Conservation (phyloP, 2,329 filamentous ascomycete genomes). For the Acarospora socialis region DNA sequence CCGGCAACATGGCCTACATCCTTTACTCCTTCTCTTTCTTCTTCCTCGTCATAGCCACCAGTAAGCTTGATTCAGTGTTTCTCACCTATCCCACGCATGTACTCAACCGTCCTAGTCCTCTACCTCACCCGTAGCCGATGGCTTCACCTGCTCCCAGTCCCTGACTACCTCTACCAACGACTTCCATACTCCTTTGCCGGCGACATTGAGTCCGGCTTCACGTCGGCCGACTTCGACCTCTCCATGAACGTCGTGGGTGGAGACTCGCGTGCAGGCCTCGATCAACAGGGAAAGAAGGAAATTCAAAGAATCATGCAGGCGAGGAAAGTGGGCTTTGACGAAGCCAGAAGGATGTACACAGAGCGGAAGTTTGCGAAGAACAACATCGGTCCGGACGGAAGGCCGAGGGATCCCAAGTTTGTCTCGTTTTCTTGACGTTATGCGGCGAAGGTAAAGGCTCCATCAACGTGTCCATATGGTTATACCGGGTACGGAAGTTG, state of each 20-base stretch:
- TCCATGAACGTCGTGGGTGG: conserved; percentile 62
- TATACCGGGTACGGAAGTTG: too few relatives aligned
- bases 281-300: conserved; percentile 65
- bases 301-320: conserved; percentile 85
- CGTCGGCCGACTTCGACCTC: conserved; percentile 71
- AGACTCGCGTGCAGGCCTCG: conserved; percentile 67
- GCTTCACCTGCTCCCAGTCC: conserved; percentile 53
- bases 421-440: conserved; percentile 81
- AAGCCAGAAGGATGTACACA: conserved; percentile 74
- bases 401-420: conserved; percentile 85
- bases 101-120: conserved; percentile 37
- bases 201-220: conserved; percentile 80
- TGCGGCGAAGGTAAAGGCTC: too few relatives aligned
- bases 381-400: conserved; percentile 75
- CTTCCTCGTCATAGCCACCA: conserved; percentile 55
- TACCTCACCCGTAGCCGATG: conserved; percentile 71
- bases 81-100: conserved; percentile 5
- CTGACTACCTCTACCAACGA: conserved; percentile 58
- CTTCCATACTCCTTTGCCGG: conserved; percentile 64
- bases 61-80: conserved; percentile 28
- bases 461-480: too few relatives aligned
- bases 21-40: conserved; percentile 64
- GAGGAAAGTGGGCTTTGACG: conserved; percentile 70
- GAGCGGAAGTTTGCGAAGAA: conserved; percentile 76
- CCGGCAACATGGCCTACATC: conserved; percentile 55